Evolutionary conservation across 345 rosid species (phyloP).

Genomic region (Pugionium cornutum): DNA sequence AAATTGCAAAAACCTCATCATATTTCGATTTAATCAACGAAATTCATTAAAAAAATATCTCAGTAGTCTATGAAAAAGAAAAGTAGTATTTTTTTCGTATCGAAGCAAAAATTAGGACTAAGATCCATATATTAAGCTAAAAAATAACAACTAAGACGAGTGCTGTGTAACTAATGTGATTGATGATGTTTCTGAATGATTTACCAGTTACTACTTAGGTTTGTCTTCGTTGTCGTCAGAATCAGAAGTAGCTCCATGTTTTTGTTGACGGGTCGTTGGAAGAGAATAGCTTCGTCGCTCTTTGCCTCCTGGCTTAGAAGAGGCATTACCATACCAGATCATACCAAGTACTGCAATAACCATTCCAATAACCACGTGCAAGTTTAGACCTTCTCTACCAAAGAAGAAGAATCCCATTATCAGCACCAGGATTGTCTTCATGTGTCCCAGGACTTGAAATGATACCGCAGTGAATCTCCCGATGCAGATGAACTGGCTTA

Average conservation of each 20-base stretch:
- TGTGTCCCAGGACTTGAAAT: slow-evolving; percentile 88
- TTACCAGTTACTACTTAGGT: neutral
- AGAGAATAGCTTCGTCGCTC: slow-evolving; percentile 64
- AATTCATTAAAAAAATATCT: too few species aligned
- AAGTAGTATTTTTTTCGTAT: neutral
- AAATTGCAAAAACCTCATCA: neutral
- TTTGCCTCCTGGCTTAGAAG: slow-evolving; percentile 84
- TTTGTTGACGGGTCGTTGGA: slow-evolving; percentile 52
- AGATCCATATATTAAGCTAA: neutral
- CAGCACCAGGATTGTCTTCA: slow-evolving; percentile 87
- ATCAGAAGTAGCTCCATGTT: slow-evolving; percentile 48
- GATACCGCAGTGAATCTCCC: slow-evolving; percentile 89
- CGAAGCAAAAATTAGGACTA: neutral
- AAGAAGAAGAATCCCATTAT: slow-evolving; percentile 81
- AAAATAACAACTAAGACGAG: neutral
- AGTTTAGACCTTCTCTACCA: slow-evolving; percentile 81
- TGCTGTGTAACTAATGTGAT: neutral
- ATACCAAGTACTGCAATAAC: slow-evolving; percentile 76
- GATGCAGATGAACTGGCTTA: slow-evolving; percentile 93
- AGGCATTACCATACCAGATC: slow-evolving; percentile 92
- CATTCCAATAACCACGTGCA: slow-evolving; percentile 84
- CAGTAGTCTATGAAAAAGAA: neutral
- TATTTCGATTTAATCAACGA: neutral
- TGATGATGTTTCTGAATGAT: neutral
- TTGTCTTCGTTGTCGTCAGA: slow-evolving; percentile 42